Evolutionary conservation across 139 green algal species (phyloP).

Genomic region (Gonium pectorale): DNA sequence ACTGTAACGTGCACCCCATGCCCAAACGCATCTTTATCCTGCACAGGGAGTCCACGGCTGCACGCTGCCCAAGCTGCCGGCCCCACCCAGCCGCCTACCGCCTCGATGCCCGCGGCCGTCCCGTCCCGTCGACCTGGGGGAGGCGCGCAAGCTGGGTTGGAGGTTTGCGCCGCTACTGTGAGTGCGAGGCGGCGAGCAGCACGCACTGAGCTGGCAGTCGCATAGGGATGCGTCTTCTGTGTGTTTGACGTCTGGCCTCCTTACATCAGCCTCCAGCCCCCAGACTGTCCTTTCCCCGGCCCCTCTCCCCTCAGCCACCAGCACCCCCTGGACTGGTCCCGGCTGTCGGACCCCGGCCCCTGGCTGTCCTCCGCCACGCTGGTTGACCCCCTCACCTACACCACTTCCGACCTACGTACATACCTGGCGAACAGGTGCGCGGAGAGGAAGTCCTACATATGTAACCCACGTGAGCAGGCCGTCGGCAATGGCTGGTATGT

Average conservation of each 20-base stretch:
- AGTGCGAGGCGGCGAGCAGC: too few species aligned
- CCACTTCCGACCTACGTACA: neutral
- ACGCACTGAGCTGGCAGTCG: too few species aligned
- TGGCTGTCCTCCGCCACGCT: constrained; percentile 11
- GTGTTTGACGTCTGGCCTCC: too few species aligned
- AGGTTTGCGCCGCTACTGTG: constrained; percentile 37
- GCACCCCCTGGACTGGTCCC: constrained; percentile 40
- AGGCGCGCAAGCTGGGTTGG: constrained; percentile 25
- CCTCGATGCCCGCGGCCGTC: constrained; percentile 18
- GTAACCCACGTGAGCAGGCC: too few species aligned
- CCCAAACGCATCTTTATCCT: neutral
- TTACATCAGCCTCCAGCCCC: too few species aligned
- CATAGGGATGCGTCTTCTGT: too few species aligned
- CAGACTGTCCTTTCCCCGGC: neutral
- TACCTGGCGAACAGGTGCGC: constrained; percentile 36
- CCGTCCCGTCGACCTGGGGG: neutral
- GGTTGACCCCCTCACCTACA: constrained; percentile 31
- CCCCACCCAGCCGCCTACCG: neutral
- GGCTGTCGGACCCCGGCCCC: constrained; percentile 21
- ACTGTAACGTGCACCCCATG: too few species aligned
- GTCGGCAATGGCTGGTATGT: too few species aligned
- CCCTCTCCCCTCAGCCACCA: neutral
- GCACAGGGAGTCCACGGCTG: constrained; percentile 9
- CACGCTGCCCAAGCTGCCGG: constrained; percentile 28
- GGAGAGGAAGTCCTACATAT: too few species aligned